These are phyloP conservation scores for Metarhizium album DNA, from an alignment of 2,329 filamentous ascomycete species.

Conservation along the genomic window DNA sequence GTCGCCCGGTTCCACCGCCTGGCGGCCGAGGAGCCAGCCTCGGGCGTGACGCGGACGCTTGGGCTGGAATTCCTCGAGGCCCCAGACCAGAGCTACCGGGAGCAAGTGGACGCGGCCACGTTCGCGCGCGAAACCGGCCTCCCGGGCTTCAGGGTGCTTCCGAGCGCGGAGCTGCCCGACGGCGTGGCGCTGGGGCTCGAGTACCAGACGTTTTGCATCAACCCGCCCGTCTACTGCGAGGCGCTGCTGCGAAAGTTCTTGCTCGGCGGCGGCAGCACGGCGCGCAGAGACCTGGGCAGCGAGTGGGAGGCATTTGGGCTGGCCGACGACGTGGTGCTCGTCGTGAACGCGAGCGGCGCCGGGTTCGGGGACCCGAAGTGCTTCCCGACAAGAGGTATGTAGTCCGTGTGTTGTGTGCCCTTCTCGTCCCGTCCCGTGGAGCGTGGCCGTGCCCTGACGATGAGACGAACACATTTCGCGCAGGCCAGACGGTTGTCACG, in stretches of 20 bases:
- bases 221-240: constrained; percentile 42
- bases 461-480: constrained; percentile 1
- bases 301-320: constrained; percentile 22
- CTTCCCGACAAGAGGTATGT: constrained; percentile 23
- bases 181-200: constrained; percentile 35
- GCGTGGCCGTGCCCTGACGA: not conserved
- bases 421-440: not conserved
- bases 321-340: constrained; percentile 13
- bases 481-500: constrained; percentile 27
- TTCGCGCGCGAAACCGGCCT: constrained; percentile 20
- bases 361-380: constrained; percentile 22
- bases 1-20: constrained; percentile 16
- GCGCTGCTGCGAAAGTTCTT: constrained; percentile 21
- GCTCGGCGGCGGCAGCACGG: constrained; percentile 18
- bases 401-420: no score
- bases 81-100: constrained; percentile 27
- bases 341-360: constrained; percentile 23
- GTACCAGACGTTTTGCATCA: constrained; percentile 45
- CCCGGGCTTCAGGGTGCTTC: constrained; percentile 18
- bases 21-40: constrained; percentile 15
- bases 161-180: constrained; percentile 26
- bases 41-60: constrained; percentile 36
- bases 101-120: constrained; percentile 15
- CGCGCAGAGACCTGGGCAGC: constrained; percentile 16
- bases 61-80: constrained; percentile 43